Evolutionary conservation across 2,329 filamentous ascomycete genomes (phyloP).

Genomic region (Colletotrichum filicis): DNA sequence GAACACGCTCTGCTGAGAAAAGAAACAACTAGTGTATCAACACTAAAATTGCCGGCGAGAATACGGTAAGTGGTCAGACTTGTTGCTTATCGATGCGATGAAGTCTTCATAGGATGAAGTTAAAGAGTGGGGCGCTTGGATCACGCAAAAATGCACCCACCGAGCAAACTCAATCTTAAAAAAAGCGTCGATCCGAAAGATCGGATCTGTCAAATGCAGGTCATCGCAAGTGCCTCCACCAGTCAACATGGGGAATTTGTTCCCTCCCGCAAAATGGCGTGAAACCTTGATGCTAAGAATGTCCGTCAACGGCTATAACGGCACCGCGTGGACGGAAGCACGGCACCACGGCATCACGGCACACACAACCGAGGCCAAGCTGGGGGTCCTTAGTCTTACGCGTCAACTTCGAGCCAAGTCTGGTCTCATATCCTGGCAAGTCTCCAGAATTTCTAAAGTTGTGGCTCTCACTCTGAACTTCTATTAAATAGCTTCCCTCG

Average conservation of each 20-base stretch:
- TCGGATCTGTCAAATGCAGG: conserved; percentile 1
- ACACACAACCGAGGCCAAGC: conserved; percentile 29
- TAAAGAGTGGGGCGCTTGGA: neutral
- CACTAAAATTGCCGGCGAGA: neutral
- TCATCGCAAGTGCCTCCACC: neutral
- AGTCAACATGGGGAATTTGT: neutral
- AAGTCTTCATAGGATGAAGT: neutral
- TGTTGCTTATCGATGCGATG: neutral
- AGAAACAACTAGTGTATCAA: too few relatives aligned
- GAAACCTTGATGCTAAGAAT: conserved; percentile 13
- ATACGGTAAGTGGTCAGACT: neutral
- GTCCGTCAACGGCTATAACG: conserved; percentile 20
- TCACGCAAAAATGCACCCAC: neutral
- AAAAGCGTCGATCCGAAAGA: neutral
- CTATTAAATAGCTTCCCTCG: neutral
- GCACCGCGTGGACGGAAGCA: conserved; percentile 13
- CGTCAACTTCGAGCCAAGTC: conserved; percentile 13
- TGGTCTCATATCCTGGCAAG: neutral
- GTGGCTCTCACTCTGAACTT: neutral
- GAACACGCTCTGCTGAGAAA: too few relatives aligned
- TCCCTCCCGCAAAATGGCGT: neutral
- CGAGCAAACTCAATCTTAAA: neutral
- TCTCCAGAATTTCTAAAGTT: neutral
- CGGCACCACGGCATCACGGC: conserved; percentile 20
- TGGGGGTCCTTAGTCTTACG: neutral